Evolutionary conservation across 352 stramenopile species (phyloP).

Genomic region (Globisporangium paddicum): DNA sequence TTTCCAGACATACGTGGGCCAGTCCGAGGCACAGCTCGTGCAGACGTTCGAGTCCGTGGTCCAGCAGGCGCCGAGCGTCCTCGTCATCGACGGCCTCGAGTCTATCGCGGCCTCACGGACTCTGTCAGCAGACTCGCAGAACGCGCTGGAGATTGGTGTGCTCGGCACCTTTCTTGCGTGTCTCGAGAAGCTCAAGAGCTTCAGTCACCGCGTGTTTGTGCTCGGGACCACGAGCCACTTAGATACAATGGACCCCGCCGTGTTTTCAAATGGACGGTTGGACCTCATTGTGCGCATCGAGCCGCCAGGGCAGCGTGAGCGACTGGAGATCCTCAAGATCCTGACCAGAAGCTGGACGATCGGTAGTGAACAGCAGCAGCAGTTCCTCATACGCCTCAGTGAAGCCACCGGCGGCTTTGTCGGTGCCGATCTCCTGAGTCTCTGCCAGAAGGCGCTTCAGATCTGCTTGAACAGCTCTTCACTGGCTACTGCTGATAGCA

Average conservation of each 20-base stretch:
- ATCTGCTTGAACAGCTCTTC: conserved; percentile 34
- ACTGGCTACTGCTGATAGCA: conserved; percentile 1
- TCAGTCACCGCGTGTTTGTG: conserved; percentile 47
- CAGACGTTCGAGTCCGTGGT: conserved; percentile 49
- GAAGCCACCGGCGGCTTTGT: conserved; percentile 96
- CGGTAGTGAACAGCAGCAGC: conserved; percentile 12
- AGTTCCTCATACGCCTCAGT: conserved; percentile 89
- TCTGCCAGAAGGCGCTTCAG: conserved; percentile 75
- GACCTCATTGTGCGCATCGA: conserved; percentile 95
- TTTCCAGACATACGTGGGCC: conserved; percentile 92
- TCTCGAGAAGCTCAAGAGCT: conserved; percentile 66
- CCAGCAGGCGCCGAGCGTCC: conserved; percentile 47
- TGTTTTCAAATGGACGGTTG: conserved; percentile 95
- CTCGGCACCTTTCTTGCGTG: conserved; percentile 82
- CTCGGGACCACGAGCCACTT: conserved; percentile 73
- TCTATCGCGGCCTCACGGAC: conserved; percentile 71
- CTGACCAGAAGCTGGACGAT: conserved; percentile 84
- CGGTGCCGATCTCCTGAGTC: conserved; percentile 72
- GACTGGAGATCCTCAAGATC: conserved; percentile 90
- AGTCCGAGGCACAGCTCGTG: conserved; percentile 78
- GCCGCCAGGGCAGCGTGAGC: conserved; percentile 89
- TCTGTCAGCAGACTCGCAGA: conserved; percentile 45
- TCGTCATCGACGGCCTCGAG: conserved; percentile 92
- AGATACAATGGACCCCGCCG: conserved; percentile 86
- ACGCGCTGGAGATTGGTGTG: conserved; percentile 67